A percentile compares a stretch with the other conserved stretches of the same genome.
Evolutionary conservation across 768 basidiomycete genomes (phyloP).

Genomic region (Mycena galopus): DNA sequence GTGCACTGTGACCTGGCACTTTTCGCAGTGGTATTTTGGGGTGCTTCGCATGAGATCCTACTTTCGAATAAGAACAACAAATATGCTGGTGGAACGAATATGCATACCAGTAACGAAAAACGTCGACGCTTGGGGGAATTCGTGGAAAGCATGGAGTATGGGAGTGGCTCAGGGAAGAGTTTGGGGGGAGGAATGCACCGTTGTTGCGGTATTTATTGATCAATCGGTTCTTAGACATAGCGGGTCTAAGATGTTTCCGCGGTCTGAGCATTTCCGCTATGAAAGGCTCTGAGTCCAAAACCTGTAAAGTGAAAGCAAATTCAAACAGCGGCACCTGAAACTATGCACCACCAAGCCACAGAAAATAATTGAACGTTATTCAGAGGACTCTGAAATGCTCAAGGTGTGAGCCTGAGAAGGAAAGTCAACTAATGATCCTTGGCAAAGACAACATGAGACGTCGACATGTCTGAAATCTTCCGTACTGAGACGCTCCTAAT

Average conservation of each 20-base stretch:
- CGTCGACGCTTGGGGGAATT: conserved; percentile 5
- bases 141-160: not conserved
- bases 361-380: too few species aligned
- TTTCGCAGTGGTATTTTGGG: conserved; percentile 29
- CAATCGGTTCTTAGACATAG: not conserved
- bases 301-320: too few species aligned
- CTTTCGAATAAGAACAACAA: not conserved
- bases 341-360: too few species aligned
- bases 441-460: too few species aligned
- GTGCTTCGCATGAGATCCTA: conserved; percentile 20
- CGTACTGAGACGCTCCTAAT: not conserved
- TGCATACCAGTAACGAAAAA: conserved; percentile 22
- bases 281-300: not conserved
- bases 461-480: not conserved
- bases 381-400: too few species aligned
- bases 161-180: not conserved
- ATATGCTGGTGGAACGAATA: not conserved
- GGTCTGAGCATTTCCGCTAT: conserved; percentile 4
- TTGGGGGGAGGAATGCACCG: not conserved
- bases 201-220: not conserved
- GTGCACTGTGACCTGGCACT: conserved; percentile 21
- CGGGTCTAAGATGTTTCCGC: not conserved
- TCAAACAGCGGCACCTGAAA: too few species aligned
- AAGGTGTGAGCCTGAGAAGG: too few species aligned
- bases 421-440: too few species aligned